Evolutionary conservation across 1,139 yeast species (phyloP).

Genomic region (Candida tropicalis): DNA sequence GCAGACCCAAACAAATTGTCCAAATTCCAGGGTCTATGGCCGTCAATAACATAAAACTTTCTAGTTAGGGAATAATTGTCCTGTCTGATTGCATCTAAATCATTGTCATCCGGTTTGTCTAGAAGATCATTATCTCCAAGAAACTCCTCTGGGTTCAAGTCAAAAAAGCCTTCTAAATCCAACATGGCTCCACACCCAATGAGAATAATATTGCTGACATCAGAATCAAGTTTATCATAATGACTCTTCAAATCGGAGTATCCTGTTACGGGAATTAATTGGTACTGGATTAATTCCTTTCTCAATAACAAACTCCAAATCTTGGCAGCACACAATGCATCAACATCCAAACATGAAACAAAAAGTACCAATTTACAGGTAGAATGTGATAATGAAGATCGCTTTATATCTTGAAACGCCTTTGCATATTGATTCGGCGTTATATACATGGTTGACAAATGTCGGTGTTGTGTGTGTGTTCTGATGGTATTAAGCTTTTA

Average conservation of each 20-base stretch:
- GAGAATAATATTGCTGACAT: slow-evolving; percentile 75
- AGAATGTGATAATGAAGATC: slow-evolving; percentile 76
- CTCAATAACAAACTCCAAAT: slow-evolving; percentile 71
- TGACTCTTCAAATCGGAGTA: slow-evolving; percentile 73
- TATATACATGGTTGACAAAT: slow-evolving; percentile 55
- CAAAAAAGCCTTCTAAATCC: slow-evolving; percentile 80
- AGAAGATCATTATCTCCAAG: slow-evolving; percentile 13
- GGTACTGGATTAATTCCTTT: slow-evolving; percentile 83
- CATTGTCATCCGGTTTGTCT: slow-evolving; percentile 6
- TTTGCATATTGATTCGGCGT: slow-evolving; percentile 60
- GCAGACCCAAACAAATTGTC: slow-evolving; percentile 89
- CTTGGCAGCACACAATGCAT: slow-evolving; percentile 87
- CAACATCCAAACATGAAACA: slow-evolving; percentile 89
- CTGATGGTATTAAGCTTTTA: neutral
- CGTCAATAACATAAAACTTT: slow-evolving; percentile 78
- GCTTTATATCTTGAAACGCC: slow-evolving; percentile 61
- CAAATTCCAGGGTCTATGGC: slow-evolving; percentile 95
- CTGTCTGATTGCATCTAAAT: slow-evolving; percentile 4
- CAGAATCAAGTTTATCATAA: slow-evolving; percentile 66
- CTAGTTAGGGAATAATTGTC: slow-evolving; percentile 17
- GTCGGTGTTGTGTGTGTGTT: neutral
- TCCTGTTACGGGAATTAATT: slow-evolving; percentile 93
- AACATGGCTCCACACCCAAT: slow-evolving; percentile 97
- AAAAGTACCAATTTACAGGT: slow-evolving; percentile 87
- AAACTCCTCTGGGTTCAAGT: slow-evolving; percentile 57